Conservation (phyloP, 1,284 basidiomycete species). For the Microbotryum scabiosae region DNA sequence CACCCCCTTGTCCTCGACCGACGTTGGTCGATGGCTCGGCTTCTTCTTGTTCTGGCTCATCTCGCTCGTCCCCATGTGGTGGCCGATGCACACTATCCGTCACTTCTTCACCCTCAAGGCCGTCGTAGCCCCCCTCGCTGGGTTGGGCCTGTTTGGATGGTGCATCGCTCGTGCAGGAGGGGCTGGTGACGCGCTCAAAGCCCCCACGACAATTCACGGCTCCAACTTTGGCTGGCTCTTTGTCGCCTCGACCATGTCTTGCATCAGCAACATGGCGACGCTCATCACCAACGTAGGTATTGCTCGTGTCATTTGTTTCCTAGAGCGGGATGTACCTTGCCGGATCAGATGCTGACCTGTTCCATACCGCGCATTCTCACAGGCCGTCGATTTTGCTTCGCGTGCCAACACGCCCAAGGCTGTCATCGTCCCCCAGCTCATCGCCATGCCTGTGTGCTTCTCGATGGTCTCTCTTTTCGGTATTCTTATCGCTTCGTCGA, state of each 20-base stretch:
- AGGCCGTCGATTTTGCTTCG: constrained; percentile 69
- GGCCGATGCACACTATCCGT: constrained; percentile 69
- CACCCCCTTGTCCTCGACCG: constrained; percentile 61
- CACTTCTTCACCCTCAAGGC: constrained; percentile 76
- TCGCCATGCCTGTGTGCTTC: constrained; percentile 66
- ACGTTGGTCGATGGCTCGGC: constrained; percentile 60
- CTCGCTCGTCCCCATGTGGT: constrained; percentile 68
- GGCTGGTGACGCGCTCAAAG: constrained; percentile 66
- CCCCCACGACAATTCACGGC: constrained; percentile 58
- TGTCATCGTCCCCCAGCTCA: constrained; percentile 60
- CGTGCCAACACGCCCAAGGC: constrained; percentile 59
- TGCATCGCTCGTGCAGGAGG: constrained; percentile 68
- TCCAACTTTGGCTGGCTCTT: constrained; percentile 69
- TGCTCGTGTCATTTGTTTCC: background rate
- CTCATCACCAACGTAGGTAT: constrained; percentile 43
- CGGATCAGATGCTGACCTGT: background rate
- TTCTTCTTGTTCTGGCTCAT: constrained; percentile 84
- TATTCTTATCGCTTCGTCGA: constrained; percentile 70
- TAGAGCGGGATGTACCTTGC: background rate
- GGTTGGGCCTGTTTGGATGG: constrained; percentile 72
- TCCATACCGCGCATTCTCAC: constrained; percentile 42
- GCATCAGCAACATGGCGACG: constrained; percentile 70
- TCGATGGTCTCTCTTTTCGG: constrained; percentile 71
- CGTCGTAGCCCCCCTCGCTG: constrained; percentile 49
- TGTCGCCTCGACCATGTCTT: constrained; percentile 65